These are phyloP conservation scores for Exidia glandulosa DNA, from an alignment of 768 basidiomycete species.

Conservation along the genomic window DNA sequence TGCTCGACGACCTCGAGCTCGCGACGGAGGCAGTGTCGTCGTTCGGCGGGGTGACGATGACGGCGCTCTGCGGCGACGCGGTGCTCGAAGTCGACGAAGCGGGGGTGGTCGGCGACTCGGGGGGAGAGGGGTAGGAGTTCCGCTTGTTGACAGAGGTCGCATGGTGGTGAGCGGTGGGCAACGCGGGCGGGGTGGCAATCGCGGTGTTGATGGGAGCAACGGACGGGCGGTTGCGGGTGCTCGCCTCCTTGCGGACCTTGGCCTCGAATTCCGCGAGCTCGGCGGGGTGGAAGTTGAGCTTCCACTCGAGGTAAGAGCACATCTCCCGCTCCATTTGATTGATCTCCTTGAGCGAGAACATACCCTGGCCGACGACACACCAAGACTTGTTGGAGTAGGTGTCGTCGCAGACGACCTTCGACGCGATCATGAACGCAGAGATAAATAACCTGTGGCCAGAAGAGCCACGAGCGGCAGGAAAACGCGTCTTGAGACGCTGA, in stretches of 20 bases:
- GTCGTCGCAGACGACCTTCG: constrained; percentile 27
- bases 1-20: neutral
- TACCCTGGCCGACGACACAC: constrained; percentile 32
- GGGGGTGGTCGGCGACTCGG: neutral
- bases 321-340: constrained; percentile 97
- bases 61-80: neutral
- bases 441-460: constrained; percentile 34
- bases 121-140: neutral
- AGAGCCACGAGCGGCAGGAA: constrained; percentile 33
- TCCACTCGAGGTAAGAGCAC: constrained; percentile 88
- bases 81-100: neutral
- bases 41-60: neutral
- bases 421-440: constrained; percentile 32
- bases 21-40: neutral
- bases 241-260: constrained; percentile 22
- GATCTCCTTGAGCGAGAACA: constrained; percentile 31
- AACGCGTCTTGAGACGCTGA: constrained; percentile 30
- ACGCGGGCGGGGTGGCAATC: neutral
- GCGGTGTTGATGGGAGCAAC: neutral
- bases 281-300: constrained; percentile 23
- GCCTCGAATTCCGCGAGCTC: constrained; percentile 25
- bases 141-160: neutral
- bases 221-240: constrained; percentile 7
- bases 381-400: constrained; percentile 37
- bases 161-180: neutral